Base-by-base conservation (phyloP, 2,329 filamentous ascomycete genomes). In the Aspergillus pseudoterreus region DNA sequence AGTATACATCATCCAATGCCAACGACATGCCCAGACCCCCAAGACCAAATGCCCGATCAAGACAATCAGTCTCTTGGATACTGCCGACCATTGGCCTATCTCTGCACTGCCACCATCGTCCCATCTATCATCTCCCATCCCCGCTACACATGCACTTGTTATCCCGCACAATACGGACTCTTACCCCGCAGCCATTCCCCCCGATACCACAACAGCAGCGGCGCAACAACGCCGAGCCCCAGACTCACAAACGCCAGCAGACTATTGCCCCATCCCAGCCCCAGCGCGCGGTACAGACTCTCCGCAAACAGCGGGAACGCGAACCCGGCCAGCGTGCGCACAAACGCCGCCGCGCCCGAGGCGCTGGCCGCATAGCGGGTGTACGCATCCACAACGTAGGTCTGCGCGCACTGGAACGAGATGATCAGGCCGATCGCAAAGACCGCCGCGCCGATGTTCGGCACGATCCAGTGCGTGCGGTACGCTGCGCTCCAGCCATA, bases 401-500 rank as follows among this genome's bases (percentile, higher is more conserved):
- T 78, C 42, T 53, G 49, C 21, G 46, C 44, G 10, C 49, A 68
- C 49, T 72, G 70, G 41, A 69, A 71, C 2, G 61, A 60, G n/a
- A 68, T 64, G 30, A 73, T 71, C 1, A 64, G 57, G 57, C 77
- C 76, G 0, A 69, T 71, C 5, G 74, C 71, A 49, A 81, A 75
- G 2, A 82, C 57, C 0, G 63, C 67, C 0, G 75, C 74, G 0
- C 79, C 77, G 22, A 80, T 72, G 48, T 81, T 75, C 0, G 80
- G 78, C 47, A 76, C 68, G 35, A 82, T 78, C 75, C 81, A 82
- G 57, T 82, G 78, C 0, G 71, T 61, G 32, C 68, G 63, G 3
- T 66, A 66, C 47, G 82, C 70, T 0, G 79, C 78, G 1, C 72
- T 72, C 80, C 81, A 84, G 33, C 80, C 81, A 55, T 84, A 85